Evolutionary conservation across 176 grass and related monocot genomes (phyloP).

Genomic region (Bromus sterilis): DNA sequence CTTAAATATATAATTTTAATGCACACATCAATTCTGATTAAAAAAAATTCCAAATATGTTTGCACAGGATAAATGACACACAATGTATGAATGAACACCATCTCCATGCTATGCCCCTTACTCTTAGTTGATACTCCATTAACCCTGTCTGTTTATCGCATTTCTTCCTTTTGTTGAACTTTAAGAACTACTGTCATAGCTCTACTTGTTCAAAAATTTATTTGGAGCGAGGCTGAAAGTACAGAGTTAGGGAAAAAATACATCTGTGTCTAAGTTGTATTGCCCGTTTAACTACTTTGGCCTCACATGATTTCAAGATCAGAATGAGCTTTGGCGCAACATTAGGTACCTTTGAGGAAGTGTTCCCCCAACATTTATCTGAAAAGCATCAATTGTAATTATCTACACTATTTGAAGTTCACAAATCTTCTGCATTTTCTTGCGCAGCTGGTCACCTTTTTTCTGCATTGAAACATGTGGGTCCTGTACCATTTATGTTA

Average conservation of each 20-base stretch:
- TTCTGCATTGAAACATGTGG: neutral
- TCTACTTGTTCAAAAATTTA: neutral
- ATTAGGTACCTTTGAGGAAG: neutral
- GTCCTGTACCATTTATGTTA: conserved; percentile 8
- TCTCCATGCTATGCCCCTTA: neutral
- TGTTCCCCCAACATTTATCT: neutral
- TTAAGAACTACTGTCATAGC: neutral
- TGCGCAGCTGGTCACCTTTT: conserved; percentile 6
- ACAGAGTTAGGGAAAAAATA: neutral
- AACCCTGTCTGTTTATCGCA: neutral
- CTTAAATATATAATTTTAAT: neutral
- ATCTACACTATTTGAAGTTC: neutral
- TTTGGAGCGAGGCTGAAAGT: neutral
- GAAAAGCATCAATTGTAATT: neutral
- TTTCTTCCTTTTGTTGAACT: neutral
- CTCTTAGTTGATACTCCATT: neutral
- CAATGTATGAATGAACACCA: neutral
- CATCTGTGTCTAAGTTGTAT: neutral
- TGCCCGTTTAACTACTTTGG: neutral
- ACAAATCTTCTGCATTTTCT: neutral
- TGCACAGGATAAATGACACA: neutral
- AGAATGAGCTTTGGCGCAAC: neutral
- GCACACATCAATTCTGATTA: neutral
- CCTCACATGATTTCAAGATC: neutral
- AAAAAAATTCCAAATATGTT: neutral